phyloP scores from a whole-genome alignment of 108 stramenopile genomes.

The Cyclotella kingstonii region DNA sequence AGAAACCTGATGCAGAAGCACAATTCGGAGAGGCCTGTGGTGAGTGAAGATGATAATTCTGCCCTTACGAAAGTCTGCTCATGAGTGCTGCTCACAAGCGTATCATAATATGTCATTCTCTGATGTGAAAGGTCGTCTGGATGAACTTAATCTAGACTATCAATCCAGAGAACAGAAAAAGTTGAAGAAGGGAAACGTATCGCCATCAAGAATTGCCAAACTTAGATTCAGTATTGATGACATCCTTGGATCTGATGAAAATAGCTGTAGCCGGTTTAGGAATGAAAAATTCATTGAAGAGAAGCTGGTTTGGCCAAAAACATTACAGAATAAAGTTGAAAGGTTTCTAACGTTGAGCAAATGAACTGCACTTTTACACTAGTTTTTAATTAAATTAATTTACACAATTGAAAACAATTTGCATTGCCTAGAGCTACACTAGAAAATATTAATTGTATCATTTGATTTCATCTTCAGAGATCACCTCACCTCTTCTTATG shows the following conservation, averaged over 20 bases:
- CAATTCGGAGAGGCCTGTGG: constrained; percentile 62
- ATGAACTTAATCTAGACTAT: constrained; percentile 72
- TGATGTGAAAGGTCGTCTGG: constrained; percentile 45
- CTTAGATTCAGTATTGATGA: constrained; percentile 77
- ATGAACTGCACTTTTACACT: neutral
- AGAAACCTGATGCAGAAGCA: constrained; percentile 55
- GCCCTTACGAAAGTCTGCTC: neutral
- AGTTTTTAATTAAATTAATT: neutral
- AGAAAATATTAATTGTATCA: too few species aligned
- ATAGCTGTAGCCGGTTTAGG: constrained; percentile 64
- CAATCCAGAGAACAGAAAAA: constrained; percentile 27
- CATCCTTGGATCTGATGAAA: constrained; percentile 51
- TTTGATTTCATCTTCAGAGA: too few species aligned
- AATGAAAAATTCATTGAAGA: constrained; percentile 63
- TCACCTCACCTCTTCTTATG: too few species aligned
- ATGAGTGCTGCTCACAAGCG: neutral
- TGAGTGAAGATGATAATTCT: neutral
- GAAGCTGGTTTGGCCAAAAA: constrained; percentile 60
- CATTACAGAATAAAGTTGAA: constrained; percentile 56
- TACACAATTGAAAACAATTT: too few species aligned
- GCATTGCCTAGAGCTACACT: too few species aligned
- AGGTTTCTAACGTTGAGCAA: constrained; percentile 40
- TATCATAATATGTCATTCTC: neutral
- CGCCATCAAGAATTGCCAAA: constrained; percentile 25
- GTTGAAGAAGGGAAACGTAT: constrained; percentile 30